Evolutionary conservation across 441 rosid species (phyloP).

Genomic region (Croton setiger): DNA sequence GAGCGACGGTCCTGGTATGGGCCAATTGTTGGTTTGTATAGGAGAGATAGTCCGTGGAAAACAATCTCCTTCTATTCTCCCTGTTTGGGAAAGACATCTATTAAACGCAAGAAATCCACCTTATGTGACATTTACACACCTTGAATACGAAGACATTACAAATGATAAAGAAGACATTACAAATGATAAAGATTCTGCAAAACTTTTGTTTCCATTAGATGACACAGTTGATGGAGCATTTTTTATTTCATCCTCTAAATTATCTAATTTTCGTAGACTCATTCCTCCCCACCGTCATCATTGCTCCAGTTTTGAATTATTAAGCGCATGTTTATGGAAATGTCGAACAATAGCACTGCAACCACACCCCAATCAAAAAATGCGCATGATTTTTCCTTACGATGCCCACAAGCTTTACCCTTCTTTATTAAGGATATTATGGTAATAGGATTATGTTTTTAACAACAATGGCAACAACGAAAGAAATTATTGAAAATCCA

Average conservation of each 20-base stretch:
- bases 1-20: no score
- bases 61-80: slow-evolving; percentile 21
- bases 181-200: slow-evolving; percentile 2
- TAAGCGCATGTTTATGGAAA: slow-evolving; percentile 51
- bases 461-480: slow-evolving; percentile 21
- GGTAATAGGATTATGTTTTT: slow-evolving; percentile 28
- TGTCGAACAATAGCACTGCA: slow-evolving; percentile 40
- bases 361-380: slow-evolving; percentile 31
- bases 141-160: slow-evolving; percentile 31
- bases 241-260: slow-evolving; percentile 31
- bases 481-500: slow-evolving; percentile 8
- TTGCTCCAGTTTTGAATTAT: slow-evolving; percentile 31
- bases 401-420: slow-evolving; percentile 38
- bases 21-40: slow-evolving; percentile 30
- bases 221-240: slow-evolving; percentile 33
- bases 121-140: slow-evolving; percentile 29
- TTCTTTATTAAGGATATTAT: slow-evolving; percentile 40
- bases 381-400: slow-evolving; percentile 23
- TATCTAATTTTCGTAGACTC: slow-evolving; percentile 26
- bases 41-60: slow-evolving; percentile 36
- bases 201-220: slow-evolving; percentile 4
- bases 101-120: slow-evolving; percentile 32
- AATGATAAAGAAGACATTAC: no score
- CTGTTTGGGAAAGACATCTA: slow-evolving; percentile 43
- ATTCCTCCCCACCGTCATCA: slow-evolving; percentile 22